Evolutionary conservation across 75 land plant species (phyloP).

Genomic region (Chamaecyparis obtusa): DNA sequence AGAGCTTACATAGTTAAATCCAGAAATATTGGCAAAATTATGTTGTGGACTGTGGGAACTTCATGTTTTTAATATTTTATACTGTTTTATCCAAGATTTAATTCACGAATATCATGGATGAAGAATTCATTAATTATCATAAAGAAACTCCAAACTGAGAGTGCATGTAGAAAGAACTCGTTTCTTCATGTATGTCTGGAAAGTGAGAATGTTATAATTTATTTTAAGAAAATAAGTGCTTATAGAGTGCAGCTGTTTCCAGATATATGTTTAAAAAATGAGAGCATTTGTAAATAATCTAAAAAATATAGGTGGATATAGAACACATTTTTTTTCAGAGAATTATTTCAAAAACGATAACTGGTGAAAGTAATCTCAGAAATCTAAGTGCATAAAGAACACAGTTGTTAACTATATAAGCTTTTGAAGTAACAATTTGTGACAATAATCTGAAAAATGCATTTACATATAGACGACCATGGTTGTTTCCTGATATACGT

Average conservation of each 20-base stretch:
- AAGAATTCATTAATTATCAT: too few relatives aligned
- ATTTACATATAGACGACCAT: not conserved
- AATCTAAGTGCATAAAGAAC: not conserved
- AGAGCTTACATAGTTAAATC: too few relatives aligned
- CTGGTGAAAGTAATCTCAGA: not conserved
- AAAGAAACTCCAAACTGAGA: not conserved
- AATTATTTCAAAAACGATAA: not conserved
- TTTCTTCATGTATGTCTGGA: not conserved
- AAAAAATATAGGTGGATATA: not conserved
- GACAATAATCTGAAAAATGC: not conserved
- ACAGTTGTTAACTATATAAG: not conserved
- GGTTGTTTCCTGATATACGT: not conserved
- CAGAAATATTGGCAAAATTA: too few relatives aligned
- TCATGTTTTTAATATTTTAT: too few relatives aligned
- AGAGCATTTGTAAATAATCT: not conserved
- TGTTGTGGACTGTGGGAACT: too few relatives aligned
- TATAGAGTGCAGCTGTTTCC: not conserved
- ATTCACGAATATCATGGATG: too few relatives aligned
- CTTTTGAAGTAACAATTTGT: not conserved
- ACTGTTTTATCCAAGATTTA: too few relatives aligned
- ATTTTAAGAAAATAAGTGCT: not conserved
- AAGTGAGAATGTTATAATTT: not conserved
- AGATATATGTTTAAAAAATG: not conserved
- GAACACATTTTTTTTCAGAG: not conserved
- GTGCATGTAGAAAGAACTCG: not conserved